These are phyloP conservation scores for Prunus kanzakura DNA, from an alignment of 306 rosid species.

Conservation along the genomic window DNA sequence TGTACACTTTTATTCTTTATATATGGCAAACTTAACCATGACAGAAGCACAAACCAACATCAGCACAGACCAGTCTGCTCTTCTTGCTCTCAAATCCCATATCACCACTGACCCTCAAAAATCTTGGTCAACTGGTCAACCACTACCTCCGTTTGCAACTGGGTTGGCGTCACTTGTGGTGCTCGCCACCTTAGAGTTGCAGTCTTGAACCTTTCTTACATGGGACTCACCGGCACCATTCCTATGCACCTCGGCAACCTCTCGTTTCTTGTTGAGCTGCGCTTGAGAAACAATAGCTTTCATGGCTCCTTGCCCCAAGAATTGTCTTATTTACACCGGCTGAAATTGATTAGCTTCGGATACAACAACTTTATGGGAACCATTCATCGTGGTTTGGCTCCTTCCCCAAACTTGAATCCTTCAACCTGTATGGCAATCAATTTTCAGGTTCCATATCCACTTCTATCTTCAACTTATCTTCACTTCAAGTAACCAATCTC, in stretches of 20 bases:
- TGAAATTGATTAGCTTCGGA: slow-evolving; percentile 1
- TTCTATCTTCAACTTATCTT: slow-evolving; percentile 17
- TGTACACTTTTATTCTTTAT: no score
- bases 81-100: no score
- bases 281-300: slow-evolving; percentile 11
- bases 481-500: background rate
- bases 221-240: slow-evolving; percentile 7
- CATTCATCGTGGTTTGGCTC: slow-evolving; percentile 17
- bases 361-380: slow-evolving; percentile 8
- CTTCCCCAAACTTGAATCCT: background rate
- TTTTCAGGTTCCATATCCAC: background rate
- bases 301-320: slow-evolving; percentile 4
- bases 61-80: no score
- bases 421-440: background rate
- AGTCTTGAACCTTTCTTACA: slow-evolving; percentile 3
- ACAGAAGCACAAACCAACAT: no score
- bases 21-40: no score
- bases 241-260: slow-evolving; percentile 18
- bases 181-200: background rate
- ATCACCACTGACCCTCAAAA: no score
- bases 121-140: no score
- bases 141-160: no score
- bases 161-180: no score
- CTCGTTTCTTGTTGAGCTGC: slow-evolving; percentile 11
- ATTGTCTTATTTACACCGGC: background rate